Conservation (phyloP, 768 basidiomycete genomes). For the Saitozyma sp. region DNA sequence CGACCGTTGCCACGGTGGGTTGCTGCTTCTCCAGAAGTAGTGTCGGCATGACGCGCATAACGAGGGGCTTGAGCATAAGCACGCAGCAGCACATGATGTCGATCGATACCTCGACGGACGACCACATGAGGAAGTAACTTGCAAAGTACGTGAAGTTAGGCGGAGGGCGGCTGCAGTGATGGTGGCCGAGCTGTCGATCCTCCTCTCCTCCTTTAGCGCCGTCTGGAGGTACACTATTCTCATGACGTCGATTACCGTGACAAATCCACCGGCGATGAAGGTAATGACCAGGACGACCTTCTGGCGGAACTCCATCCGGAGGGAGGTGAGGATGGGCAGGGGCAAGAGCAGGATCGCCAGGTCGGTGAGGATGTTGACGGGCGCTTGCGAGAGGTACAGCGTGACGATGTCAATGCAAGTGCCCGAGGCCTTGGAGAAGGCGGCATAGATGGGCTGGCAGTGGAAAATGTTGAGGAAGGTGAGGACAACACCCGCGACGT, state of each 20-base stretch:
- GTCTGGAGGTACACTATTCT: conserved; percentile 48
- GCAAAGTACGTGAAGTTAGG: conserved; percentile 39
- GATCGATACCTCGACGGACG: conserved; percentile 43
- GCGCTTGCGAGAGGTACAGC: conserved; percentile 46
- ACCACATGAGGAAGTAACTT: conserved; percentile 46
- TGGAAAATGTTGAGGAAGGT: no score
- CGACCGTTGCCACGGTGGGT: no score
- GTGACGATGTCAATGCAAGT: conserved; percentile 44
- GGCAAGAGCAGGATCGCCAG: conserved; percentile 47
- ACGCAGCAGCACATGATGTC: conserved; percentile 46
- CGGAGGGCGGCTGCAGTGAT: conserved; percentile 12
- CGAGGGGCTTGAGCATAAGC: conserved; percentile 47
- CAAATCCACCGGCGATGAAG: no score
- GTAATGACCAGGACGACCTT: no score
- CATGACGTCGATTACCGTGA: conserved; percentile 48
- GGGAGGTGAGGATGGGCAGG: conserved; percentile 46
- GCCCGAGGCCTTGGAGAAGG: conserved; percentile 21
- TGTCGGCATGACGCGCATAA: conserved; percentile 39
- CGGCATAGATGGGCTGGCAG: conserved; percentile 41
- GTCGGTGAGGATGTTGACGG: conserved; percentile 50
- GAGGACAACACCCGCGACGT: conserved; percentile 43
- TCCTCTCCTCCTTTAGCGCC: conserved; percentile 31
- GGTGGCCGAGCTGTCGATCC: conserved; percentile 2
- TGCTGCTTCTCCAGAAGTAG: conserved; percentile 25
- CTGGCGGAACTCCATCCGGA: no score